Percentiles rank a stretch among this genome's conserved stretches.
These are phyloP conservation scores for Sphaceloma murrayae DNA, from an alignment of 2,329 filamentous ascomycete species.

Conservation along the genomic window DNA sequence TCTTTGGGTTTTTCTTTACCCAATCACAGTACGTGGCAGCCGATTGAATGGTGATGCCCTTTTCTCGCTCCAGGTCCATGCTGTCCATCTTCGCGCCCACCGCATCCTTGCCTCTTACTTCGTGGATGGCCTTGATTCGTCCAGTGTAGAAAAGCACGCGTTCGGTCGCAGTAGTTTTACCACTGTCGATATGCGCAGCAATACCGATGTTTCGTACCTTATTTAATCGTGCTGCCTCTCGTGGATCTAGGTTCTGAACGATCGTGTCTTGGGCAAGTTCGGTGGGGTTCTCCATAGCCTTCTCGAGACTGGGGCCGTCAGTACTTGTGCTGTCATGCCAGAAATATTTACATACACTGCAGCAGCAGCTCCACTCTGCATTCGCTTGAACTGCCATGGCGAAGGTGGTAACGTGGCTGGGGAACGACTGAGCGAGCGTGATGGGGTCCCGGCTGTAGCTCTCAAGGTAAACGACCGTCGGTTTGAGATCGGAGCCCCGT, in stretches of 20 bases:
- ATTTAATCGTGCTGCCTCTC: conserved; percentile 67
- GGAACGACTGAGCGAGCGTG: neutral
- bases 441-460: neutral
- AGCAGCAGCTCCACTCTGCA: conserved; percentile 24
- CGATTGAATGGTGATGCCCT: conserved; percentile 98
- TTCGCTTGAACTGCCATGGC: conserved; percentile 22
- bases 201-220: conserved; percentile 95
- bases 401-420: neutral
- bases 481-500: neutral
- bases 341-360: conserved; percentile 21
- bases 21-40: conserved; percentile 97
- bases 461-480: neutral
- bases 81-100: conserved; percentile 99
- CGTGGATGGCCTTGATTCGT: conserved; percentile 92
- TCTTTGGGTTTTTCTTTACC: conserved; percentile 56
- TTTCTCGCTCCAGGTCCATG: conserved; percentile 96
- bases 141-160: conserved; percentile 97
- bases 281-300: conserved; percentile 48
- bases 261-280: conserved; percentile 54
- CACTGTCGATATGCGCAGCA: conserved; percentile 96
- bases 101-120: conserved; percentile 87
- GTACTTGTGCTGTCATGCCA: neutral
- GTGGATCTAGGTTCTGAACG: conserved; percentile 68
- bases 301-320: conserved; percentile 38
- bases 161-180: conserved; percentile 94